Percentiles rank a stretch among this genome's conserved stretches.
Conservation (phyloP, 2,329 filamentous ascomycete genomes). For the Dactylellina leptospora region DNA sequence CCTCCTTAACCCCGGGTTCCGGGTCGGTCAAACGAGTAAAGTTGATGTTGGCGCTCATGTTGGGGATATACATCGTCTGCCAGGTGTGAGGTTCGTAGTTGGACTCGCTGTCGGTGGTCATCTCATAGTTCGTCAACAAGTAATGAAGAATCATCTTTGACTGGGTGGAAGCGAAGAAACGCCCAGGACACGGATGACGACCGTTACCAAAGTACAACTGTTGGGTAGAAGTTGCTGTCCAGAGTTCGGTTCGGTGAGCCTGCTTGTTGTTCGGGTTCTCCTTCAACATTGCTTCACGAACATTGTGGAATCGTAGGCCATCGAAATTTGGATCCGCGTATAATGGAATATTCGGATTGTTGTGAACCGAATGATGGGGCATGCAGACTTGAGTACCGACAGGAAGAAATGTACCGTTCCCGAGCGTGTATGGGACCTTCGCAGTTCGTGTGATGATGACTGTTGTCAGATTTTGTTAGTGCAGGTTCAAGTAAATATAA, state of each 20-base stretch:
- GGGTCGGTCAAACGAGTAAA: conserved; percentile 40
- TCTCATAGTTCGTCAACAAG: conserved; percentile 47
- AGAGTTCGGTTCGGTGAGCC: conserved; percentile 34
- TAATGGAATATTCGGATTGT: conserved; percentile 22
- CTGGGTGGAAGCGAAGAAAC: conserved; percentile 50
- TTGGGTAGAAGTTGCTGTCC: conserved; percentile 45
- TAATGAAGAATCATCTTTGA: conserved; percentile 48
- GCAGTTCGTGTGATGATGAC: conserved; percentile 49
- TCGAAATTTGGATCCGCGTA: conserved; percentile 40
- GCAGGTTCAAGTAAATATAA: background rate
- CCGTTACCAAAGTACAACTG: conserved; percentile 52
- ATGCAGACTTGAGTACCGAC: conserved; percentile 46
- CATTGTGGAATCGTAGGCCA: conserved; percentile 47
- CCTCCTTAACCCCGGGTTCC: conserved; percentile 42
- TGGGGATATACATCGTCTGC: conserved; percentile 53
- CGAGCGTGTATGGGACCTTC: conserved; percentile 33
- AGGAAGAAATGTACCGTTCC: conserved; percentile 43
- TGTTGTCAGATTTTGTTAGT: no score
- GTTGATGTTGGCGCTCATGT: conserved; percentile 33
- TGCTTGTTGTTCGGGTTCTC: conserved; percentile 26
- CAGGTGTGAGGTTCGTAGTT: conserved; percentile 32
- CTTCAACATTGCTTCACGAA: conserved; percentile 36
- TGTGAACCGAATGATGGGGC: conserved; percentile 50
- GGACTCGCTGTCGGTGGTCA: conserved; percentile 17
- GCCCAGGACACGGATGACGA: conserved; percentile 48